A percentile compares a stretch with the other conserved stretches of the same genome.
Evolutionary conservation across 306 rosid genomes (phyloP).

Genomic region (Coriaria nepalensis): DNA sequence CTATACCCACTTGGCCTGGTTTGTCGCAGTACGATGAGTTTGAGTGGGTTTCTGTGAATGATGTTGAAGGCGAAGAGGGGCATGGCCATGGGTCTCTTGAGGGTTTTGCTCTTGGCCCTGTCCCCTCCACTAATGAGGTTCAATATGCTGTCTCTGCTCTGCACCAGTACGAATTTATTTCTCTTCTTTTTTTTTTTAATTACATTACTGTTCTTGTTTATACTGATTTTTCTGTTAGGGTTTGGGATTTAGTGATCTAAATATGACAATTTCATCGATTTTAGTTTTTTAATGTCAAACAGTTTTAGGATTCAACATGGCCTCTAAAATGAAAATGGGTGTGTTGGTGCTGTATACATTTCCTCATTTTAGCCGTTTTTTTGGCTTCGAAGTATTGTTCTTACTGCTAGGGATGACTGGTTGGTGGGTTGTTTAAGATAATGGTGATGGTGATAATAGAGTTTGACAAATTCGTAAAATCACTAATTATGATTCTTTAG

Average conservation of each 20-base stretch:
- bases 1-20: slow-evolving; percentile 11
- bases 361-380: too few species aligned
- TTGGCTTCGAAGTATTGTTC: too few species aligned
- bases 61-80: slow-evolving; percentile 11
- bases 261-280: background rate
- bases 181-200: background rate
- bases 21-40: slow-evolving; percentile 22
- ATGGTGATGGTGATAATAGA: too few species aligned
- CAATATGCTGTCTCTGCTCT: slow-evolving; percentile 34
- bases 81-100: slow-evolving; percentile 13
- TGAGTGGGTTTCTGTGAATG: slow-evolving; percentile 33
- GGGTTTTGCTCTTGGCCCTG: slow-evolving; percentile 21
- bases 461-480: too few species aligned
- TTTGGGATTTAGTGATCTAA: too few species aligned
- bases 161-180: slow-evolving; percentile 22
- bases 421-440: too few species aligned
- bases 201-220: background rate
- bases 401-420: too few species aligned
- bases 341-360: too few species aligned
- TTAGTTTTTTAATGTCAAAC: background rate
- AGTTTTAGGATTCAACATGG: too few species aligned
- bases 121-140: slow-evolving; percentile 41
- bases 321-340: too few species aligned
- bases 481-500: too few species aligned
- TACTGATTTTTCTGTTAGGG: too few species aligned